Evolutionary conservation across 176 grass and related monocot genomes (phyloP).

Genomic region (Hordeum marinum): DNA sequence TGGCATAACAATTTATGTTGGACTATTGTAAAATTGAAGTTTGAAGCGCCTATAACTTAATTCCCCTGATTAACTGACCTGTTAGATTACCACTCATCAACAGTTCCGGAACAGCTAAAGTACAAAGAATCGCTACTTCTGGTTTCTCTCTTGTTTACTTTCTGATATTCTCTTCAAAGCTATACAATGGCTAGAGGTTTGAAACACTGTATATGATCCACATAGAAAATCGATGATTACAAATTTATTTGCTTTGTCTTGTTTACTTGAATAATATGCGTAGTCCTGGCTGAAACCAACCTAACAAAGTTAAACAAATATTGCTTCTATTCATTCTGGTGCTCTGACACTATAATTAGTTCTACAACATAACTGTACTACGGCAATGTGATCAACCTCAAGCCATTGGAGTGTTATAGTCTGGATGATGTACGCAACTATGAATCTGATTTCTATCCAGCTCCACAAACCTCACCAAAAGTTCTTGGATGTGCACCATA

Average conservation of each 20-base stretch:
- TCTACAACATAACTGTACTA: not conserved
- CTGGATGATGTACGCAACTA: not conserved
- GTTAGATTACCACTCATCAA: not conserved
- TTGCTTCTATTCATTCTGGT: not conserved
- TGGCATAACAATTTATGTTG: not conserved
- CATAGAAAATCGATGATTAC: not conserved
- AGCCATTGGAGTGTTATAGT: not conserved
- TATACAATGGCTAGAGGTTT: not conserved
- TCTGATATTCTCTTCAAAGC: not conserved
- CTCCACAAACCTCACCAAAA: not conserved
- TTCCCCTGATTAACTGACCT: not conserved
- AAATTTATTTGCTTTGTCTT: not conserved
- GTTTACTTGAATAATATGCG: not conserved
- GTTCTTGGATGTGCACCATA: not conserved
- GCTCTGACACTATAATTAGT: not conserved
- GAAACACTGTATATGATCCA: not conserved
- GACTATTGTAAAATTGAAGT: not conserved
- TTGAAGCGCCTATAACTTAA: not conserved
- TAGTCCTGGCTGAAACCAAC: constrained; percentile 1
- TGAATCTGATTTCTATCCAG: not conserved
- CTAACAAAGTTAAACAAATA: not conserved
- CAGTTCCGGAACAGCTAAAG: not conserved
- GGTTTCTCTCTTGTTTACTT: not conserved
- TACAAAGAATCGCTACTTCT: not conserved
- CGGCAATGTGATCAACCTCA: not conserved